Percentiles rank a stretch among this genome's conserved stretches.
Evolutionary conservation across 2,329 filamentous ascomycete genomes (phyloP).

Genomic region (Aspergillus fumigatiaffinis): DNA sequence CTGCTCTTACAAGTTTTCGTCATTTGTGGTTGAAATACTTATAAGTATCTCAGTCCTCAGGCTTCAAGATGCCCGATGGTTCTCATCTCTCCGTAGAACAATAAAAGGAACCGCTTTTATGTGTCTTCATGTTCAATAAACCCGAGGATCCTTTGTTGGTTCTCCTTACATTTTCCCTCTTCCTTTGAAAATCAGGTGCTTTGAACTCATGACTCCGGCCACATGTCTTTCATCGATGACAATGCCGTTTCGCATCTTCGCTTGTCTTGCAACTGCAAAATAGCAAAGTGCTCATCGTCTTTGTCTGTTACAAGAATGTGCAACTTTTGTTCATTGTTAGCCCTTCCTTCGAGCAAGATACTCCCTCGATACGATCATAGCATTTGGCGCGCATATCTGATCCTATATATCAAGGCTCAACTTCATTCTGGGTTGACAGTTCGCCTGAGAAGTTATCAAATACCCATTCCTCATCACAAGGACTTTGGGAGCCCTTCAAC

Average conservation of each 20-base stretch:
- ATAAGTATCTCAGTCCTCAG: not conserved
- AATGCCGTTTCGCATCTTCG: slow-evolving; percentile 3
- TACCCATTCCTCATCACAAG: not conserved
- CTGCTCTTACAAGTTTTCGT: not conserved
- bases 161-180: not conserved
- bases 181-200: slow-evolving; percentile 22
- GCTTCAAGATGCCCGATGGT: not conserved
- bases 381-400: not conserved
- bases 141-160: not conserved
- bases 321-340: slow-evolving; percentile 9
- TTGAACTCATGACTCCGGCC: slow-evolving; percentile 23
- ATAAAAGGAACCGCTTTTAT: not conserved
- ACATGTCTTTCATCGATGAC: slow-evolving; percentile 20
- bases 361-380: not conserved
- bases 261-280: slow-evolving; percentile 2
- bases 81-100: not conserved
- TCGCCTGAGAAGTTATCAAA: not conserved
- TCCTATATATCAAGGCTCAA: slow-evolving; percentile 5
- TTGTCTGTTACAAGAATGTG: slow-evolving; percentile 9
- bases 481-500: not conserved
- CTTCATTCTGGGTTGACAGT: not conserved
- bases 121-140: not conserved
- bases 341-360: slow-evolving; percentile 6
- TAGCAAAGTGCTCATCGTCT: slow-evolving; percentile 7
- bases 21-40: not conserved